These are phyloP conservation scores for Arthrobotrys musiformis DNA, from an alignment of 2,329 filamentous ascomycete species.

Conservation along the genomic window DNA sequence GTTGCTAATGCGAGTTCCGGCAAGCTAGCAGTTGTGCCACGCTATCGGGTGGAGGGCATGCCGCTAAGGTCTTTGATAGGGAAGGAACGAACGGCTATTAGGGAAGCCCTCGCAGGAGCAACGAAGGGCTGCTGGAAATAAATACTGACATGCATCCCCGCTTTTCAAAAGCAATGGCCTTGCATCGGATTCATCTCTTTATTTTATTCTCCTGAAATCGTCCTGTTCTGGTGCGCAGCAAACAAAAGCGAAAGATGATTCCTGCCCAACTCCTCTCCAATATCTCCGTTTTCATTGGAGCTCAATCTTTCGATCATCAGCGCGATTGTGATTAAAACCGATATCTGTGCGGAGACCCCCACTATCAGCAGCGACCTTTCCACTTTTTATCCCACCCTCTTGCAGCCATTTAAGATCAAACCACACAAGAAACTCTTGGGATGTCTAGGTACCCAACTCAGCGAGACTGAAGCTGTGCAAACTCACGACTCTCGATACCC, in stretches of 20 bases:
- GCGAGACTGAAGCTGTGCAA: slow-evolving; percentile 10
- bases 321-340: slow-evolving; percentile 48
- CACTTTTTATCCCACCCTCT: slow-evolving; percentile 45
- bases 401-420: slow-evolving; percentile 17
- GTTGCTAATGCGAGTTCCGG: slow-evolving; percentile 49
- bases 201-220: slow-evolving; percentile 44
- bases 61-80: slow-evolving; percentile 50
- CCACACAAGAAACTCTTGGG: slow-evolving; percentile 34
- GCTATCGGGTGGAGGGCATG: slow-evolving; percentile 52
- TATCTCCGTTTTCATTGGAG: slow-evolving; percentile 39
- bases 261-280: slow-evolving; percentile 12
- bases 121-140: slow-evolving; percentile 45
- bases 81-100: slow-evolving; percentile 31
- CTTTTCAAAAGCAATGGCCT: slow-evolving; percentile 51
- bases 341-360: slow-evolving; percentile 56
- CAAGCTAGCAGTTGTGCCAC: slow-evolving; percentile 53
- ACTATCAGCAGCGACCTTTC: slow-evolving; percentile 48
- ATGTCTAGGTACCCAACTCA: slow-evolving; percentile 9
- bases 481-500: slow-evolving; percentile 17
- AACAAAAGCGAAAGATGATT: slow-evolving; percentile 44
- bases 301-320: slow-evolving; percentile 40
- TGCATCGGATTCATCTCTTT: slow-evolving; percentile 39
- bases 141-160: slow-evolving; percentile 53
- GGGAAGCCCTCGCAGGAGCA: slow-evolving; percentile 18
- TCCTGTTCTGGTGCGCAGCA: slow-evolving; percentile 40